Evolutionary conservation across 192 early-diverging fungal genomes (phyloP), one percentile per base, ranked within the genome.

Genomic region (Radiomyces spectabilis): DNA sequence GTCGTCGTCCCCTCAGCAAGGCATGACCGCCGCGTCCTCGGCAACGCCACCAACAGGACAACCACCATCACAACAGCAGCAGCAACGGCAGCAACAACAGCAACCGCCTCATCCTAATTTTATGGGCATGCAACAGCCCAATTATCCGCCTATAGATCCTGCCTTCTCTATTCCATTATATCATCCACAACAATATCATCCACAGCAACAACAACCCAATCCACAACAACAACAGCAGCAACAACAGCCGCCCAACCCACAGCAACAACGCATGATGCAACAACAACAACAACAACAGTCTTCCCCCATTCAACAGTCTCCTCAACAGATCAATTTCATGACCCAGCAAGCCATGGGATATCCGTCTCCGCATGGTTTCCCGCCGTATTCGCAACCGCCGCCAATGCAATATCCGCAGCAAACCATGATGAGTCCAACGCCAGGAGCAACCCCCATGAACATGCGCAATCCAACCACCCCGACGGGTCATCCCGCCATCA

Each of bases 201-300:
- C 37, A 15, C 46, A 53, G 22, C 55, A 51, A 45, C 42, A 50
- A 50, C 41, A 42, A 27, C n/a, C n/a, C n/a, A n/a, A n/a, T n/a
- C n/a, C n/a, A n/a, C 46, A 21, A 9, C 46, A 48, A 27, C 46
- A 48, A 27, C 46, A 48, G 24, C 46, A 48, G 30, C 29, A 27
- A 9, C 29, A 25, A 22, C 46, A 7, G 24, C 24, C 24, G 15
- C 3, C 5, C 25, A 21, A 6, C 46, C 19, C 5, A 38, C 31
- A 22, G 5, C 42, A 43, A 19, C 15, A 10, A 43, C 19, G 10
- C 25, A n/a, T 27, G 5, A 15, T 27, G 5, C 24, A 4, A 5
- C 46, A 48, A 5, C 21, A 48, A 5, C 55, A 63, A 24, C 18
- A 53, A 15, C 68, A 61, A 18, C 55, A 55, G 42, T 53, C 25